These are phyloP conservation scores for Bonia amplexicaulis DNA, from an alignment of 176 grass and related monocot genomes.

Conservation along the genomic window DNA sequence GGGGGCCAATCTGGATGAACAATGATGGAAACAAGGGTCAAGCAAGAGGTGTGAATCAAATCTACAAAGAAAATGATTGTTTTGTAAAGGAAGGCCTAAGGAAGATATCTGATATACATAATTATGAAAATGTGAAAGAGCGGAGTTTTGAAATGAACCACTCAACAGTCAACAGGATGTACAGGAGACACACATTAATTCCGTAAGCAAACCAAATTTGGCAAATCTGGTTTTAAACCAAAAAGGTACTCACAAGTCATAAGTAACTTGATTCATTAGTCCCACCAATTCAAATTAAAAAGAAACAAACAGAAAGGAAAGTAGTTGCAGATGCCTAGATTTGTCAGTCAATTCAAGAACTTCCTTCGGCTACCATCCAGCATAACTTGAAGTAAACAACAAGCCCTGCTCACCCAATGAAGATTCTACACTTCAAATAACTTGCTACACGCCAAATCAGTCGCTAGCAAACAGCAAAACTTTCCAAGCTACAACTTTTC, in stretches of 20 bases:
- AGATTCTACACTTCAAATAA: background rate
- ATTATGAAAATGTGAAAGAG: background rate
- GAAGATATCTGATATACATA: background rate
- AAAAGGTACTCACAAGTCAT: background rate
- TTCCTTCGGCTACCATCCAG: background rate
- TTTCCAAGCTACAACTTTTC: background rate
- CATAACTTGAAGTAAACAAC: background rate
- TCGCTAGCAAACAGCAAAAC: background rate
- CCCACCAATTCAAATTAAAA: background rate
- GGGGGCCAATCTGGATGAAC: slow-evolving; percentile 68
- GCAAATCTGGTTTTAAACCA: background rate
- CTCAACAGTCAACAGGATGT: background rate
- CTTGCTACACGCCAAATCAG: background rate
- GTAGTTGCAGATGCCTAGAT: background rate
- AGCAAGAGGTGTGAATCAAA: background rate
- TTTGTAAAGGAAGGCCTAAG: background rate
- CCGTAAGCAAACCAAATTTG: background rate
- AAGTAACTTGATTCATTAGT: background rate
- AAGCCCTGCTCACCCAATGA: background rate
- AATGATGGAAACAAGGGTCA: slow-evolving; percentile 13
- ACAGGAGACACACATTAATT: background rate
- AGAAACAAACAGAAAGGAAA: background rate
- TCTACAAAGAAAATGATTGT: background rate
- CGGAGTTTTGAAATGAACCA: slow-evolving; percentile 2
- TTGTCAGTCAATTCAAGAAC: slow-evolving; percentile 20